Evolutionary conservation across 805 yeast species (phyloP), one percentile per base, ranked within the genome.

Genomic region (Jamesozyma piceae): DNA sequence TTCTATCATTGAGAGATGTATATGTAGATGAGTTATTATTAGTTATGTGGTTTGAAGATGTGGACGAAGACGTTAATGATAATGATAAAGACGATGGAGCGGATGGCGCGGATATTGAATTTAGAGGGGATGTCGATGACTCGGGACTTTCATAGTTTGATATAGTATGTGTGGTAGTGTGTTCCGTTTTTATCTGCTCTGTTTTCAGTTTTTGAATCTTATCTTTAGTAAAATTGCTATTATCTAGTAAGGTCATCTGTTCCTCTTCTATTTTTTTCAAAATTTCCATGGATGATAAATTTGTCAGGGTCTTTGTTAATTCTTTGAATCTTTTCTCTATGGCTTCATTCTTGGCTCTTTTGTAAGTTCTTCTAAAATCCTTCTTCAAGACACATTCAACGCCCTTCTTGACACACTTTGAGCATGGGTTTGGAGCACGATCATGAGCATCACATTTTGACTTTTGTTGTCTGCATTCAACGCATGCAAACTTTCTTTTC

Each of bases 401-500:
- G 6, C 77, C 75, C 54, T 85, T 77, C 58, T 82, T 83, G 9
- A 66, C 56, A 60, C 98, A 92, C 47, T 95, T 69, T 0, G 90
- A 69, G 54, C 98, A 92, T 1, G 95, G 84, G 8, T 68, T 68
- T 0, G 95, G 95, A 27, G 78, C 75, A 39, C 68, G 71, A 45
- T 77, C 88, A 49, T 72, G 76, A 11, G 95, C 94, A 64, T 89
- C 95, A 65, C 97, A 89, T 54, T 79, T 77, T 29, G 88, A 81
- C 64, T 92, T 92, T 60, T 90, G 98, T 63, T 92, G 97, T 13
- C 97, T 75, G 59, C 98, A 92, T 55, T 90, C 95, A 1, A 86
- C 87, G 67, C 98, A 92, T 0, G 97, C 97, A 58, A 88, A 77
- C 43, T 78, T 71, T 58, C 60, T 50, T 38, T 51, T 57, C 28